Percentiles rank a stretch among this genome's conserved stretches.
These are phyloP conservation scores for Cicer arietinum DNA, from an alignment of 306 rosid genomes.

Conservation along the genomic window DNA sequence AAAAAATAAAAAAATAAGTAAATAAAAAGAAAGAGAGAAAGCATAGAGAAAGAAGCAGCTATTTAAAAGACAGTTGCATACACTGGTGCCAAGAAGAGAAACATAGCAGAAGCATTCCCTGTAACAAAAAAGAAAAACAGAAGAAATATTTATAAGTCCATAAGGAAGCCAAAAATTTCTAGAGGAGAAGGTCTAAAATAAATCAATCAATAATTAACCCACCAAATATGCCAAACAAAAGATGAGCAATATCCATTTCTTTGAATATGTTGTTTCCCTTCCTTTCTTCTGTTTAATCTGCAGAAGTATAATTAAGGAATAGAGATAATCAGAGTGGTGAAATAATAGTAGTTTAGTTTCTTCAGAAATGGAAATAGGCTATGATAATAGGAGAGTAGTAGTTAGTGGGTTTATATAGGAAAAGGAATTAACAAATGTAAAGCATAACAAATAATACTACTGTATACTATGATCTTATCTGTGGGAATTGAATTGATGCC, in stretches of 20 bases:
- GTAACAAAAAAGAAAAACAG: slow-evolving; percentile 30
- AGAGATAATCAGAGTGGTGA: slow-evolving; percentile 18
- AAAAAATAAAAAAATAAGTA: neutral
- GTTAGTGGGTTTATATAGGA: slow-evolving; percentile 49
- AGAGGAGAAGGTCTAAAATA: neutral
- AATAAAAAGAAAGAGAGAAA: neutral
- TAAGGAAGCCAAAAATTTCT: neutral
- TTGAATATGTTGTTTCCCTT: slow-evolving; percentile 6
- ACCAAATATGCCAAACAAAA: slow-evolving; percentile 84
- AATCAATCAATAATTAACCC: slow-evolving; percentile 30
- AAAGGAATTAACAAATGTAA: slow-evolving; percentile 16
- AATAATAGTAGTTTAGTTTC: slow-evolving; percentile 28
- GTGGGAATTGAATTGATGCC: slow-evolving; percentile 1
- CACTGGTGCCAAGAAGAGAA: slow-evolving; percentile 94
- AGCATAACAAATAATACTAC: neutral
- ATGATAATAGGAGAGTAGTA: slow-evolving; percentile 10
- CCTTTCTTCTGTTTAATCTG: slow-evolving; percentile 16
- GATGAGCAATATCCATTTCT: slow-evolving; percentile 65
- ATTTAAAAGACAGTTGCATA: slow-evolving; percentile 41
- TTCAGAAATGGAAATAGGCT: slow-evolving; percentile 32
- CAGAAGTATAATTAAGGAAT: neutral
- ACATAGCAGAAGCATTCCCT: slow-evolving; percentile 91
- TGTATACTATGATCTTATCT: slow-evolving; percentile 32
- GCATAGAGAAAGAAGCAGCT: neutral
- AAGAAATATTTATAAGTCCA: neutral